Conservation (phyloP, 345 rosid species). For the Lepidium didymum region DNA sequence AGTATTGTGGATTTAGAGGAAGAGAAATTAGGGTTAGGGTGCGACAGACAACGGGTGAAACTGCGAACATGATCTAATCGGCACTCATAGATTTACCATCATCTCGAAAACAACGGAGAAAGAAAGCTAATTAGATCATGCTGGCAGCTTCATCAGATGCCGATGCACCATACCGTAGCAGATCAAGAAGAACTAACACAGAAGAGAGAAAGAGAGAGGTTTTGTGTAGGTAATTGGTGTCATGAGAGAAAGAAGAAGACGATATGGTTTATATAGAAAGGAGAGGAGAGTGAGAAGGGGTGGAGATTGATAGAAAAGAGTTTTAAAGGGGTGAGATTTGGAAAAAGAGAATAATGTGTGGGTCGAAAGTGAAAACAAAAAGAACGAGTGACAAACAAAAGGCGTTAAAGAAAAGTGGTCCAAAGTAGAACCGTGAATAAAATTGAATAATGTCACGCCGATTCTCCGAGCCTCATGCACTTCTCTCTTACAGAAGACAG, state of each 20-base stretch:
- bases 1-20: background rate
- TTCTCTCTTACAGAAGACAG: conserved; percentile 22
- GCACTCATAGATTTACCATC: conserved; percentile 23
- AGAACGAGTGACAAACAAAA: conserved; percentile 32
- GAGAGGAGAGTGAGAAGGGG: background rate
- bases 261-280: conserved; percentile 20
- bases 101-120: conserved; percentile 6
- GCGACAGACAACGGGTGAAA: conserved; percentile 75
- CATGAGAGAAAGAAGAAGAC: conserved; percentile 16
- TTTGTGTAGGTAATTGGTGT: background rate
- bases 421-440: conserved; percentile 32
- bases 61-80: conserved; percentile 86
- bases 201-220: background rate
- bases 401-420: conserved; percentile 35
- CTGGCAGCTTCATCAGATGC: conserved; percentile 99
- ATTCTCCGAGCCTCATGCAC: conserved; percentile 29
- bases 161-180: conserved; percentile 36
- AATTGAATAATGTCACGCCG: conserved; percentile 37
- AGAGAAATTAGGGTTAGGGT: conserved; percentile 32
- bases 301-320: background rate
- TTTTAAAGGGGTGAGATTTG: conserved; percentile 8
- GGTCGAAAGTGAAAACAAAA: conserved; percentile 8
- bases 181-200: background rate
- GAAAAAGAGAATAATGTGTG: background rate
- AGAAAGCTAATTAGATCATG: conserved; percentile 73